Evolutionary conservation across 2,329 filamentous ascomycete species (phyloP).

Genomic region (Pseudogymnoascus sp.): DNA sequence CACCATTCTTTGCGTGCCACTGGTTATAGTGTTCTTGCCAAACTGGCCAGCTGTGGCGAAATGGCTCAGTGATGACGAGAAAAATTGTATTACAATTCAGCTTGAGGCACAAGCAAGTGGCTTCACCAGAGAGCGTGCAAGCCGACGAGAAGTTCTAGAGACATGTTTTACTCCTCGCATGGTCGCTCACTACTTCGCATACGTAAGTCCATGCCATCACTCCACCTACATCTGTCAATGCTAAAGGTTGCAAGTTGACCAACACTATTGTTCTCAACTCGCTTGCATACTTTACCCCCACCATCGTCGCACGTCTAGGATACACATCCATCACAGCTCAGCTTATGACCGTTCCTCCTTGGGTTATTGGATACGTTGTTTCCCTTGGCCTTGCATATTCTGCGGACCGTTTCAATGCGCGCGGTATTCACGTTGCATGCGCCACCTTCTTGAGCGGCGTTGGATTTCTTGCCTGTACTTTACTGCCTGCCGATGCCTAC

Average conservation of each 20-base stretch:
- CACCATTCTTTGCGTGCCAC: constrained; percentile 17
- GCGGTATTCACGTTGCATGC: constrained; percentile 34
- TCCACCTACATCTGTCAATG: neutral
- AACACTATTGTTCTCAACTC: constrained; percentile 24
- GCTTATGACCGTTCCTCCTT: constrained; percentile 24
- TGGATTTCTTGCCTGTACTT: constrained; percentile 27
- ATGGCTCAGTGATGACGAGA: constrained; percentile 11
- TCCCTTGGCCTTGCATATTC: constrained; percentile 44
- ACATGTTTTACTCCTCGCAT: constrained; percentile 31
- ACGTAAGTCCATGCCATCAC: constrained; percentile 15
- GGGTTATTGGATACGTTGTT: constrained; percentile 26
- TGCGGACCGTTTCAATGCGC: constrained; percentile 49
- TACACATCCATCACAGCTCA: constrained; percentile 25
- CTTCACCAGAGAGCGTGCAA: constrained; percentile 29
- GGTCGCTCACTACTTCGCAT: constrained; percentile 30
- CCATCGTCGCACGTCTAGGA: constrained; percentile 39
- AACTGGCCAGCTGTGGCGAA: constrained; percentile 9
- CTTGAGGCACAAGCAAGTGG: constrained; percentile 19
- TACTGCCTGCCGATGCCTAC: constrained; percentile 21
- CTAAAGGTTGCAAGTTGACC: constrained; percentile 18
- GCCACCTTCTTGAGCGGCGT: constrained; percentile 25
- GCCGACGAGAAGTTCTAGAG: constrained; percentile 28
- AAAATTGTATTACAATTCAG: neutral
- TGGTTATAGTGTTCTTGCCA: constrained; percentile 11
- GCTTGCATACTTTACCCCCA: constrained; percentile 44